These are phyloP conservation scores for Mrakiaceae sp. DNA, from an alignment of 1,284 basidiomycete genomes.

Conservation along the genomic window DNA sequence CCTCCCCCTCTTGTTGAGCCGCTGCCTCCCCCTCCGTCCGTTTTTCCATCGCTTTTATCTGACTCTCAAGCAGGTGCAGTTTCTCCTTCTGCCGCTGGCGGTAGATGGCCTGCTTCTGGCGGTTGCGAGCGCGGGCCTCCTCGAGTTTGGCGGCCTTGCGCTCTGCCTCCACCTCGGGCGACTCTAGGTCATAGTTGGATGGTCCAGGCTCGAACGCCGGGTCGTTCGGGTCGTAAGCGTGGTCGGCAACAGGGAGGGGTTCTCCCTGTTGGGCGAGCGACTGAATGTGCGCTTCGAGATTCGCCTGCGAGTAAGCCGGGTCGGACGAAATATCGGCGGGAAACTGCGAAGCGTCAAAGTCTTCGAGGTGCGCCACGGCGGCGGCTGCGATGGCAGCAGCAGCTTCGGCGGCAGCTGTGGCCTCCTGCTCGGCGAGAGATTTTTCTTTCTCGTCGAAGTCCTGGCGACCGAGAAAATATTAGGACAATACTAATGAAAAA, in stretches of 20 bases:
- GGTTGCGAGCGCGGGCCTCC: not conserved
- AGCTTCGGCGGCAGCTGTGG: not conserved
- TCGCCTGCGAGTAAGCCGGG: no score
- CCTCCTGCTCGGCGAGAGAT: not conserved
- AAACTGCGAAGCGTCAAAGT: no score
- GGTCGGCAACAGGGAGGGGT: no score
- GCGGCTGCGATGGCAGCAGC: not conserved
- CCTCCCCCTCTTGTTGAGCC: no score
- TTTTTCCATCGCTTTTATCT: not conserved
- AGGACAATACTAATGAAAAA: not conserved
- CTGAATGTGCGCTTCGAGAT: no score
- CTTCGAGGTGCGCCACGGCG: no score
- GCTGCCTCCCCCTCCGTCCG: no score
- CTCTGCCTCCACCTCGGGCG: no score
- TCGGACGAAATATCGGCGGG: no score
- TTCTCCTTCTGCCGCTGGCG: conserved; percentile 2
- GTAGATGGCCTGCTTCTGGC: conserved; percentile 3
- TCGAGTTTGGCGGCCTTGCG: not conserved
- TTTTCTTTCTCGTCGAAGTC: not conserved
- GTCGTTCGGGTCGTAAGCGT: not conserved
- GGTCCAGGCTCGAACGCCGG: not conserved
- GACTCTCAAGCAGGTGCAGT: not conserved
- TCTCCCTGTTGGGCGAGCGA: no score
- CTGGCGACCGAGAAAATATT: not conserved
- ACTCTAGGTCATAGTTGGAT: no score